phyloP scores from a whole-genome alignment of 768 basidiomycete genomes.

The Phaffia tasmanica region DNA sequence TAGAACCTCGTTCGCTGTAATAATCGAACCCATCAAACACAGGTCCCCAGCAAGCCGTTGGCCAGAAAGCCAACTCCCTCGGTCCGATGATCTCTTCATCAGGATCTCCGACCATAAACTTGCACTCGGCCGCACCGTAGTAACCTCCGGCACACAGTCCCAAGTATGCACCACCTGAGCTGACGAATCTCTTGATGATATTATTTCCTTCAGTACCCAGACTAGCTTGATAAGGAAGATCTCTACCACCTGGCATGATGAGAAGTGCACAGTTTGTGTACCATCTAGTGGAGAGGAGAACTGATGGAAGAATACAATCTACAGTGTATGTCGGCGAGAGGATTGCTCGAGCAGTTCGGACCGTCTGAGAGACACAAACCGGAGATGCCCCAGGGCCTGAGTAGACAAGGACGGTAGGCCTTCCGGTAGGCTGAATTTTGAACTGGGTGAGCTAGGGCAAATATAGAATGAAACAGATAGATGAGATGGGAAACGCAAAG shows the following conservation, averaged over 20 bases:
- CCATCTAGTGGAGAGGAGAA: constrained; percentile 66
- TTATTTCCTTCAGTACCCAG: constrained; percentile 39
- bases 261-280: constrained; percentile 60
- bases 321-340: constrained; percentile 69
- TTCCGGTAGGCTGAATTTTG: no score
- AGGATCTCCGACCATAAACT: constrained; percentile 40
- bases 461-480: no score
- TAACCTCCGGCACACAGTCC: constrained; percentile 55
- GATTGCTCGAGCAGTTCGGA: constrained; percentile 46
- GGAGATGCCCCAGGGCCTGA: constrained; percentile 52
- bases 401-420: constrained; percentile 51
- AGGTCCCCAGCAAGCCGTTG: constrained; percentile 41
- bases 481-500: no score
- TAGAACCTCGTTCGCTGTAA: constrained; percentile 42
- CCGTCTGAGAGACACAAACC: constrained; percentile 42
- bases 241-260: constrained; percentile 57
- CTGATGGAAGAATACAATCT: constrained; percentile 51
- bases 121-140: constrained; percentile 42
- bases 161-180: constrained; percentile 59
- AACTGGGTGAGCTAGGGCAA: no score
- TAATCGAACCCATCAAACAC: constrained; percentile 43
- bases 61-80: constrained; percentile 43
- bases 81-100: constrained; percentile 39
- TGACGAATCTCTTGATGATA: constrained; percentile 52
- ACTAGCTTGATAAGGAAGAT: constrained; percentile 40